Evolutionary conservation across 257 asterid species (phyloP), one percentile per base, ranked within the genome.

Genomic region (Gentiana macrophylla): DNA sequence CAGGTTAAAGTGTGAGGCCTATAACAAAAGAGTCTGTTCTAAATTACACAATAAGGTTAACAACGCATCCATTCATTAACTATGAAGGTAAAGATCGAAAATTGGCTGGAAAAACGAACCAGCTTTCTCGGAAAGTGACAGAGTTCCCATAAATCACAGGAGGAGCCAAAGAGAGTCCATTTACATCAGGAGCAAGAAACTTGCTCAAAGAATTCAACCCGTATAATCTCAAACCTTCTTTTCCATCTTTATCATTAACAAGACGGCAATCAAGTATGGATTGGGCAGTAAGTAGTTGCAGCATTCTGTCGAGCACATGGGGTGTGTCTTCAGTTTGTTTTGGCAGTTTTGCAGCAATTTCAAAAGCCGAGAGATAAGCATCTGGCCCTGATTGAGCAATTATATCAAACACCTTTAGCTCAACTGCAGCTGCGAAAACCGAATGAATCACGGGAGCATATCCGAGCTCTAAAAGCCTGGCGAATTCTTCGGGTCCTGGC

Each of bases 221-320:
- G 37, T 75, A 79, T 4, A 12, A 44, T 13, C 77, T 69, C 55
- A 61, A 68, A 38, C 7, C 5, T 1, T 34, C 54, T 10, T 62
- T 50, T 12, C 73, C 72, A 49, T 52, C 51, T 1, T 59, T 53
- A 12, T 50, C 52, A 37, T 6, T 1, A 8, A 12, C 35, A n/a
- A 45, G 41, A 3, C 24, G 35, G 70, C 76, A 78, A 0, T 49
- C 11, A 9, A 79, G 62, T 3, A 79, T 52, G n/a, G 64, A 50
- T 38, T 65, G 33, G 60, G 67, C 34, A 13, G 82, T 64, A 32
- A 79, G 73, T 2, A 79, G 67, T 10, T 74, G 65, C 46, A 76
- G 71, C 32, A 70, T 66, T 11, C 82, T 32, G 55, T 79, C 86
- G 11, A 79, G 34, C 75, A 76, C 54, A 54, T 4, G 11, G 1